phyloP scores from a whole-genome alignment of 768 basidiomycete species.

The Tylopilus cervinicoccineus region DNA sequence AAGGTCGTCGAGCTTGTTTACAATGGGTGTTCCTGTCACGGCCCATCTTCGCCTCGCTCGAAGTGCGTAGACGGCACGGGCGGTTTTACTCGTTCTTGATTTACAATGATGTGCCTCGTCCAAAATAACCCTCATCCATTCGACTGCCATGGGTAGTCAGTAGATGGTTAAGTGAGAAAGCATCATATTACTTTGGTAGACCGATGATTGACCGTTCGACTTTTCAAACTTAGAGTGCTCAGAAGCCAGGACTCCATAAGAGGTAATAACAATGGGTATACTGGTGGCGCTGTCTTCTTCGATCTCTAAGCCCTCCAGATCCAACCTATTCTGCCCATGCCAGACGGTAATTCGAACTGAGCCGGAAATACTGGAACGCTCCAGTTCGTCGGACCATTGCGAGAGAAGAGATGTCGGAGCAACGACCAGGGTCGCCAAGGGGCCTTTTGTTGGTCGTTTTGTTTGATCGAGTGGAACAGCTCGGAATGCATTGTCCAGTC shows the following conservation, averaged over 20 bases:
- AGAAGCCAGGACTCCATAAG: conserved; percentile 87
- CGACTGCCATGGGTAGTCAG: conserved; percentile 41
- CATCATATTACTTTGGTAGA: conserved; percentile 64
- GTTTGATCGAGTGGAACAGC: conserved; percentile 35
- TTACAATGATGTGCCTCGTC: conserved; percentile 98
- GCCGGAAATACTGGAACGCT: conserved; percentile 72
- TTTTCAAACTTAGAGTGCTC: conserved; percentile 76
- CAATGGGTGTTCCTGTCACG: conserved; percentile 92
- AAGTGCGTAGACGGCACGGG: conserved; percentile 84
- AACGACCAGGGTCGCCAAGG: conserved; percentile 79
- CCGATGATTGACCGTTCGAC: conserved; percentile 45
- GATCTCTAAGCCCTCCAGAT: conserved; percentile 59
- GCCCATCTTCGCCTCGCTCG: conserved; percentile 83
- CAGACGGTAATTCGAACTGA: conserved; percentile 68
- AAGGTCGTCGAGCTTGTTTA: conserved; percentile 89
- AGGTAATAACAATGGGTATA: conserved; percentile 83
- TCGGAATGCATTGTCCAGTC: conserved; percentile 61
- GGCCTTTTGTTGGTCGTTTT: conserved; percentile 26
- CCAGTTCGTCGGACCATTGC: conserved; percentile 95
- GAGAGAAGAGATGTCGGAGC: conserved; percentile 85
- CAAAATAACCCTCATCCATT: conserved; percentile 78
- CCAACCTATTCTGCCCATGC: conserved; percentile 85
- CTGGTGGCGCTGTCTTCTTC: conserved; percentile 47
- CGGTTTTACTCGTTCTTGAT: conserved; percentile 81
- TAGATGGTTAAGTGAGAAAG: not conserved